Base-by-base conservation (phyloP, 176 grass and related monocot genomes). In the Oryza nivara region DNA sequence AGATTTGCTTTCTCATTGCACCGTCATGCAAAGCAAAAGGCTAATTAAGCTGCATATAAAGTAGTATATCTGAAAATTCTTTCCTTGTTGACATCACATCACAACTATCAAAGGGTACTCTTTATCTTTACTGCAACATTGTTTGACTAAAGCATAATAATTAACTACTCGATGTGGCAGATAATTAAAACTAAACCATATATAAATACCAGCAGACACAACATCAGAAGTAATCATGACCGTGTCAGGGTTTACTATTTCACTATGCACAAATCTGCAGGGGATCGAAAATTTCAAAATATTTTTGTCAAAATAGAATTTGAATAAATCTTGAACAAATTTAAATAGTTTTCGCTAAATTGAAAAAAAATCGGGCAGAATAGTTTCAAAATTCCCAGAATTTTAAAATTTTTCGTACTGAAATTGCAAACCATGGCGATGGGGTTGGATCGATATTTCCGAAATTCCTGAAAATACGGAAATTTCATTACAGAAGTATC, bases 21-120 rank as follows among this genome's bases (percentile, higher is more conserved):
- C 32, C 5, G 10, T 58, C 13, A 75, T 60, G 68, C 19, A 87
- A 87, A 87, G 64, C 34, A 68, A 87, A 81, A 56, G 70, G 70
- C 35, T 68, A 23, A 63, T 63, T 23, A 68, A 67, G 69, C 6
- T 51, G 65, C 13, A 43, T 23, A n/a, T 16, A 70, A 25, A 54
- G 26, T 3, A 3, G 5, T 7, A 60, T 11, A 34, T 75, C 54
- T 67, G 22, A 68, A 68, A 52, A 28, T 74, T 81, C 15, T 74
- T 80, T 10, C 22, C 20, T 15, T 74, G 20, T 75, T 32, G 17
- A 54, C 45, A 60, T 44, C 9, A 35, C 19, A 25, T 79, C 67
- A 47, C 26, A 20, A 65, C 23, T 14, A 7, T 2, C 9, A 7
- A 8, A 44, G 45, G 4, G 2, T 0, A 7, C 16, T 82, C 15